Conservation (phyloP, 768 basidiomycete species). For the Suillus americanus region DNA sequence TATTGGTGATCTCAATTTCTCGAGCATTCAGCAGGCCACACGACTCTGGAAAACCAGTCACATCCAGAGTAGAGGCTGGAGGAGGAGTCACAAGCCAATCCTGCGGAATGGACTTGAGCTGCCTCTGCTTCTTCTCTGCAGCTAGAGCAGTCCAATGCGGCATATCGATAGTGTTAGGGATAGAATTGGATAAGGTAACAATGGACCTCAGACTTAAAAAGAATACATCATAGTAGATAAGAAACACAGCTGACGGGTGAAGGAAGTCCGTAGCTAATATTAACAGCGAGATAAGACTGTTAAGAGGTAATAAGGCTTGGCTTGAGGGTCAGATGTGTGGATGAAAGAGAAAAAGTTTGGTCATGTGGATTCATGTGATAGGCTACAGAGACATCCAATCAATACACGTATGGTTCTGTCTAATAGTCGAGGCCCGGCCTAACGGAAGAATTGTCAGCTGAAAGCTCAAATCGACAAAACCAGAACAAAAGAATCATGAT, state of each 20-base stretch:
- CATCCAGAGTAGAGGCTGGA: constrained; percentile 47
- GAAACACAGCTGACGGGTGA: constrained; percentile 1
- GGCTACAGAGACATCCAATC: background rate
- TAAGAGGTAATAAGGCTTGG: background rate
- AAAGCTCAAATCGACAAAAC: background rate
- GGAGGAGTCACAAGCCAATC: constrained; percentile 61
- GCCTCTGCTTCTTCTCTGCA: constrained; percentile 52
- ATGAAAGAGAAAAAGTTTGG: background rate
- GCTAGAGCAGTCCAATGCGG: constrained; percentile 51
- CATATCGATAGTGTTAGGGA: background rate
- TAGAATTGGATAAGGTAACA: no score
- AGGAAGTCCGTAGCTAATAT: background rate
- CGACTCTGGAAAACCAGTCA: constrained; percentile 51
- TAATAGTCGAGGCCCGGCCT: background rate
- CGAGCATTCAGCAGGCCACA: constrained; percentile 55
- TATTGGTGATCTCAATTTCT: constrained; percentile 63
- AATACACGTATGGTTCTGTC: background rate
- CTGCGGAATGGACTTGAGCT: constrained; percentile 56
- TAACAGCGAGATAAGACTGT: background rate
- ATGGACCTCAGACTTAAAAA: no score
- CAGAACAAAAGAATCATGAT: constrained; percentile 24
- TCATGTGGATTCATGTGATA: background rate
- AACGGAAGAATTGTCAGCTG: constrained; percentile 16
- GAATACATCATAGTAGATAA: background rate
- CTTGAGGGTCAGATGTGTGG: background rate